Percentiles rank a stretch among this genome's conserved stretches.
phyloP scores from a whole-genome alignment of 352 stramenopile genomes.

The Phytophthora agathidicida region DNA sequence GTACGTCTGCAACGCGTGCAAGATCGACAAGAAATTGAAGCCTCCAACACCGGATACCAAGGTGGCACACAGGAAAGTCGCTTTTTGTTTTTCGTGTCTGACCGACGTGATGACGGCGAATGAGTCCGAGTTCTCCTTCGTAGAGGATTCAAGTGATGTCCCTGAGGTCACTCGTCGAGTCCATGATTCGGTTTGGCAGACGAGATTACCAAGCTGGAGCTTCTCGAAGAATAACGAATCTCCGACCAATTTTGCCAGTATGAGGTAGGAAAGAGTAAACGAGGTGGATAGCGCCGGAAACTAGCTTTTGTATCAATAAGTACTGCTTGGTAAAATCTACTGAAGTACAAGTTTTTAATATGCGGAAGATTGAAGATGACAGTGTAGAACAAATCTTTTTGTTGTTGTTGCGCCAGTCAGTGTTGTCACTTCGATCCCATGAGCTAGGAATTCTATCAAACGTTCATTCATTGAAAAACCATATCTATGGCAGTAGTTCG shows the following conservation, averaged over 20 bases:
- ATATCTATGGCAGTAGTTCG: no score
- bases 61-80: slow-evolving; percentile 29
- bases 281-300: no score
- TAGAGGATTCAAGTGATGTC: slow-evolving; percentile 1
- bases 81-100: slow-evolving; percentile 41
- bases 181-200: slow-evolving; percentile 15
- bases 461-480: no score
- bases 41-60: slow-evolving; percentile 20
- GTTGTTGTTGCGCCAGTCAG: no score
- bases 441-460: no score
- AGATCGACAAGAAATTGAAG: slow-evolving; percentile 35
- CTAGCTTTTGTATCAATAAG: no score
- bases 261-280: slow-evolving; percentile 12
- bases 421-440: no score
- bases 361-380: no score
- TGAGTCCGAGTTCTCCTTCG: slow-evolving; percentile 16
- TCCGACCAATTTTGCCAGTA: slow-evolving; percentile 21
- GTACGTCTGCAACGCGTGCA: slow-evolving; percentile 35
- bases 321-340: no score
- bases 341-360: no score
- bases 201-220: slow-evolving; percentile 16
- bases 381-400: no score
- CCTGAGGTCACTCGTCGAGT: neutral
- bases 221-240: slow-evolving; percentile 7
- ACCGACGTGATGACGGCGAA: slow-evolving; percentile 17